These are phyloP conservation scores for Inosperma sp. DNA, from an alignment of 768 basidiomycete genomes.

Conservation along the genomic window DNA sequence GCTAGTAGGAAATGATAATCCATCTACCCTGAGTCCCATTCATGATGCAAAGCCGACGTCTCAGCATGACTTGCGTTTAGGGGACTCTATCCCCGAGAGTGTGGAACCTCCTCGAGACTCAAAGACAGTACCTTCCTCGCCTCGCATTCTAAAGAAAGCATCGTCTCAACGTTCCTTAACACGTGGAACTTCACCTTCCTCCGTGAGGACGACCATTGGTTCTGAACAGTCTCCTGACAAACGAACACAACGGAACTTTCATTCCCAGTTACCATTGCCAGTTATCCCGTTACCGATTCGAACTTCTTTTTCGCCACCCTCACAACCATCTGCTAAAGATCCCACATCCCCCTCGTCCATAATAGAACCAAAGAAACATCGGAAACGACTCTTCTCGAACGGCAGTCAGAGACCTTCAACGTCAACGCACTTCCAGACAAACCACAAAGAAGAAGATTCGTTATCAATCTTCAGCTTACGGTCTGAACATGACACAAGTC, in stretches of 20 bases:
- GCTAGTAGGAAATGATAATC: slow-evolving; percentile 28
- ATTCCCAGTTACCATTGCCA: slow-evolving; percentile 52
- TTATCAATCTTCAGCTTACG: slow-evolving; percentile 52
- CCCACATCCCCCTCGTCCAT: slow-evolving; percentile 9
- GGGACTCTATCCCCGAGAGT: neutral
- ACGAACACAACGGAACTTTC: slow-evolving; percentile 62
- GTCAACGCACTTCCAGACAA: slow-evolving; percentile 33
- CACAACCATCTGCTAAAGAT: slow-evolving; percentile 22
- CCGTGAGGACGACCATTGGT: slow-evolving; percentile 23
- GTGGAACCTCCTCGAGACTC: slow-evolving; percentile 13
- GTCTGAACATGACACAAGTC: slow-evolving; percentile 38
- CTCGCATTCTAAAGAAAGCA: slow-evolving; percentile 47
- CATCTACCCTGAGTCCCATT: slow-evolving; percentile 25
- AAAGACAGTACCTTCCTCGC: slow-evolving; percentile 21
- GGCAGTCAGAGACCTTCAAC: slow-evolving; percentile 52
- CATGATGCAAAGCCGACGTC: slow-evolving; percentile 27
- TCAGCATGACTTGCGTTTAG: slow-evolving; percentile 16
- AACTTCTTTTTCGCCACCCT: slow-evolving; percentile 27
- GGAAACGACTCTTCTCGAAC: slow-evolving; percentile 63
- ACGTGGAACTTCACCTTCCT: slow-evolving; percentile 25
- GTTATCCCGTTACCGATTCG: slow-evolving; percentile 41
- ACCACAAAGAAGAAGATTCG: slow-evolving; percentile 45
- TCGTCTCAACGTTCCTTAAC: slow-evolving; percentile 53
- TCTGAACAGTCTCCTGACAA: slow-evolving; percentile 28
- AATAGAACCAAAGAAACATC: slow-evolving; percentile 27